Percentiles rank a stretch among this genome's conserved stretches.
Evolutionary conservation across 2,329 filamentous ascomycete genomes (phyloP).

Genomic region (Sporothrix brasiliensis): DNA sequence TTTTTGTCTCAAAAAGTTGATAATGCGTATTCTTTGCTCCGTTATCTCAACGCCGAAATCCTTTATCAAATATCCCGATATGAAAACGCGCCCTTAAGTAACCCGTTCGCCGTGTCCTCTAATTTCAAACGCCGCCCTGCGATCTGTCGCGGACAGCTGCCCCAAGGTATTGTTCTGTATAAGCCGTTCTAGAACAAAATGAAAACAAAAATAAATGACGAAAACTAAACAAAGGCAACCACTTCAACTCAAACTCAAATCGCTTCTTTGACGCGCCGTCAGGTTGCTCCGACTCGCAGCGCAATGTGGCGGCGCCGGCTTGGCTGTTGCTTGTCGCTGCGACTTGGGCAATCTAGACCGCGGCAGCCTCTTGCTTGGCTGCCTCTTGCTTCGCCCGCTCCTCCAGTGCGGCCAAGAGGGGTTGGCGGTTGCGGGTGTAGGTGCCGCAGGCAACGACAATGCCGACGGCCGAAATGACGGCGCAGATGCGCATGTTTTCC

Average conservation of each 20-base stretch:
- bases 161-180: conserved; percentile 1
- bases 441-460: conserved; percentile 48
- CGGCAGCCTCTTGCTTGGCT: neutral
- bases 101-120: conserved; percentile 7
- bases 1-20: neutral
- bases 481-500: conserved; percentile 43
- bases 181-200: neutral
- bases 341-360: neutral
- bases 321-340: neutral
- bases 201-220: neutral
- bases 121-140: neutral
- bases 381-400: conserved; percentile 12
- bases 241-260: neutral
- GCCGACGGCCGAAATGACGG: conserved; percentile 47
- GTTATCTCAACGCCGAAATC: conserved; percentile 11
- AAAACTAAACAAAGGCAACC: neutral
- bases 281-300: neutral
- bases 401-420: conserved; percentile 38
- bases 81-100: neutral
- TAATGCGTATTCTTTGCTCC: neutral
- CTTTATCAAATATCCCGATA: neutral
- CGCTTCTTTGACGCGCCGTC: neutral
- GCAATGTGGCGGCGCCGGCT: neutral
- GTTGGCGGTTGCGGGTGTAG: conserved; percentile 44
- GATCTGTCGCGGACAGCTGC: neutral